These are phyloP conservation scores for Puccinia triticina DNA, from an alignment of 1,284 basidiomycete species.

Conservation along the genomic window DNA sequence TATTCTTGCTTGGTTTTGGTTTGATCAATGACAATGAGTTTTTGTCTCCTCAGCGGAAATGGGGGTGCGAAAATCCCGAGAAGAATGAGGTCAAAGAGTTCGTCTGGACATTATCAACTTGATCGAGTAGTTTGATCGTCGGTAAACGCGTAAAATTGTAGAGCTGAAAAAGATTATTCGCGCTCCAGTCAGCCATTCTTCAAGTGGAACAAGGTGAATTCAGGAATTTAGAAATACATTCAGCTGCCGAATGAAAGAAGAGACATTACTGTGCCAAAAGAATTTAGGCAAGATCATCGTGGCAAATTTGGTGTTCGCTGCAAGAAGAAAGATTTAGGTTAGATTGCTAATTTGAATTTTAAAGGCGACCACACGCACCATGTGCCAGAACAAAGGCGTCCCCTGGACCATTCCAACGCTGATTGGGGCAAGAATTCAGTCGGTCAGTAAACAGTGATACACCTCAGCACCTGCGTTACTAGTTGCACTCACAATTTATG, in stretches of 20 bases:
- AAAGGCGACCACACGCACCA: background rate
- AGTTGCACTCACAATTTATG: conserved; percentile 34
- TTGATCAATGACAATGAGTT: conserved; percentile 33
- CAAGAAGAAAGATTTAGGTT: background rate
- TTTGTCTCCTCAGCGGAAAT: conserved; percentile 41
- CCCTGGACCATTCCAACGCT: conserved; percentile 48
- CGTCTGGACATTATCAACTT: conserved; percentile 33
- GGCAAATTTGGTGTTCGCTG: conserved; percentile 66
- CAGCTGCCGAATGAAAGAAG: conserved; percentile 89
- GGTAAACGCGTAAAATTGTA: conserved; percentile 50
- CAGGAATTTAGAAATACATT: conserved; percentile 64
- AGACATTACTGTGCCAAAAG: conserved; percentile 96
- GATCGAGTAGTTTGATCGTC: conserved; percentile 47
- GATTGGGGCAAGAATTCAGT: background rate
- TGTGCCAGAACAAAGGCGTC: conserved; percentile 51
- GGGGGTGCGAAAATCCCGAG: conserved; percentile 47
- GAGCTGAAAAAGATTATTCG: conserved; percentile 12
- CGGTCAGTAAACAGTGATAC: background rate
- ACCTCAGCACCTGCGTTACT: background rate
- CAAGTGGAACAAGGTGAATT: background rate
- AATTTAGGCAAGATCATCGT: conserved; percentile 85
- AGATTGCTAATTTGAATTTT: background rate
- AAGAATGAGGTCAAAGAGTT: conserved; percentile 34
- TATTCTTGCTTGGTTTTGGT: conserved; percentile 48
- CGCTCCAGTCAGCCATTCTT: background rate